These are phyloP conservation scores for Penicillium nucicola DNA, from an alignment of 495 filamentous ascomycete species.

Conservation along the genomic window DNA sequence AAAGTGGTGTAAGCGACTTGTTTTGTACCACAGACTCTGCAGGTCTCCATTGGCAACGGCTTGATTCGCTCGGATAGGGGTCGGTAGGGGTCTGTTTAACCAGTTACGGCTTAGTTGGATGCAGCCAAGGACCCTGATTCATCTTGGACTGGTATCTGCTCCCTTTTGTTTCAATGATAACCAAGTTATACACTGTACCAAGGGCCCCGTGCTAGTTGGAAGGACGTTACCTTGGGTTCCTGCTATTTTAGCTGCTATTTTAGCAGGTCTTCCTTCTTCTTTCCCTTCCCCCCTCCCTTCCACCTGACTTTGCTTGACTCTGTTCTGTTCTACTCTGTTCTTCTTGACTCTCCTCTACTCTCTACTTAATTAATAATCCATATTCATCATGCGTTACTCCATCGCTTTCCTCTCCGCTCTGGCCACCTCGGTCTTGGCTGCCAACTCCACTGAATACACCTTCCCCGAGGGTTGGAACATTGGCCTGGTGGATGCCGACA, in stretches of 20 bases:
- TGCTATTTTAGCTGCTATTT: conserved; percentile 16
- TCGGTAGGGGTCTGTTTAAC: not conserved
- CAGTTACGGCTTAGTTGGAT: not conserved
- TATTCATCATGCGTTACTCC: conserved; percentile 31
- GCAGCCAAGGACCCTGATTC: conserved; percentile 7
- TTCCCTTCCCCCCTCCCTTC: conserved; percentile 16
- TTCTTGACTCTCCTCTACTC: conserved; percentile 2
- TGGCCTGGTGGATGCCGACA: conserved; percentile 21
- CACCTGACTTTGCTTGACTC: no score
- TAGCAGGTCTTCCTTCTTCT: no score
- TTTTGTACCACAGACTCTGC: not conserved
- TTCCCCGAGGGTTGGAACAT: conserved; percentile 41
- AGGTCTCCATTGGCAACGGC: not conserved
- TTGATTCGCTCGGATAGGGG: conserved; percentile 1
- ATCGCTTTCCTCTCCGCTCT: conserved; percentile 34
- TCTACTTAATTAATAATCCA: conserved; percentile 4
- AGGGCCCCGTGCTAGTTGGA: not conserved
- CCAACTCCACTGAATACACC: conserved; percentile 29
- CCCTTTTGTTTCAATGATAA: not conserved
- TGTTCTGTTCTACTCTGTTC: no score
- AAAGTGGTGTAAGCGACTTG: not conserved
- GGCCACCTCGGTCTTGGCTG: conserved; percentile 24
- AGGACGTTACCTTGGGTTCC: conserved; percentile 8
- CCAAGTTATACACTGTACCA: no score
- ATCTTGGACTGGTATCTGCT: not conserved